Percentiles rank a stretch among this genome's conserved stretches.
Conservation (phyloP, 345 rosid species). For the Raphanus raphanistrum region DNA sequence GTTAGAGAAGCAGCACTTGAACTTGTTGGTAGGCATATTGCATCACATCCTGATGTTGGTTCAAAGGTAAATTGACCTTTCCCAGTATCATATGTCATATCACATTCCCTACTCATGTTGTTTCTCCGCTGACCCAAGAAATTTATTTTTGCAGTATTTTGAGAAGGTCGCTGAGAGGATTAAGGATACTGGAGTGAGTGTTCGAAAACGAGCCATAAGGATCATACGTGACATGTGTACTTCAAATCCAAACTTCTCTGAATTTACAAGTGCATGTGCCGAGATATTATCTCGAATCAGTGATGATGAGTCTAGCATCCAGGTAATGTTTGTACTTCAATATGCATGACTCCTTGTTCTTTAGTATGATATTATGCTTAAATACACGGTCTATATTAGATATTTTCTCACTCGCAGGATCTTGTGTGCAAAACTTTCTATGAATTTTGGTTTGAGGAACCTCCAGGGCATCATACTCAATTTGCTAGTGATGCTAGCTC, state of each 20-base stretch:
- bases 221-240: conserved; percentile 97
- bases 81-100: conserved; percentile 11
- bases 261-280: conserved; percentile 82
- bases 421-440: conserved; percentile 98
- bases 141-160: conserved; percentile 67
- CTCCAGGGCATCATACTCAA: conserved; percentile 67
- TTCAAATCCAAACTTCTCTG: conserved; percentile 77
- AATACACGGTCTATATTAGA: not conserved
- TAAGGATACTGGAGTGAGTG: conserved; percentile 98
- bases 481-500: conserved; percentile 80
- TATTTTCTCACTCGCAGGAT: conserved; percentile 51
- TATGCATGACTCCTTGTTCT: not conserved
- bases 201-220: conserved; percentile 93
- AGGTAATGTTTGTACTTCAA: conserved; percentile 50
- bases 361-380: not conserved
- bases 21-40: conserved; percentile 97
- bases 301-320: conserved; percentile 95
- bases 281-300: conserved; percentile 93
- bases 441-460: conserved; percentile 99
- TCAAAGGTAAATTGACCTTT: conserved; percentile 57
- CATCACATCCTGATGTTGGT: conserved; percentile 97
- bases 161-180: conserved; percentile 98
- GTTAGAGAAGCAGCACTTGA: conserved; percentile 98
- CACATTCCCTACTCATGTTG: conserved; percentile 14
- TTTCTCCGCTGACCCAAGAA: not conserved